Conservation (phyloP, 2,329 filamentous ascomycete genomes). For the Trichoderma sp. region DNA sequence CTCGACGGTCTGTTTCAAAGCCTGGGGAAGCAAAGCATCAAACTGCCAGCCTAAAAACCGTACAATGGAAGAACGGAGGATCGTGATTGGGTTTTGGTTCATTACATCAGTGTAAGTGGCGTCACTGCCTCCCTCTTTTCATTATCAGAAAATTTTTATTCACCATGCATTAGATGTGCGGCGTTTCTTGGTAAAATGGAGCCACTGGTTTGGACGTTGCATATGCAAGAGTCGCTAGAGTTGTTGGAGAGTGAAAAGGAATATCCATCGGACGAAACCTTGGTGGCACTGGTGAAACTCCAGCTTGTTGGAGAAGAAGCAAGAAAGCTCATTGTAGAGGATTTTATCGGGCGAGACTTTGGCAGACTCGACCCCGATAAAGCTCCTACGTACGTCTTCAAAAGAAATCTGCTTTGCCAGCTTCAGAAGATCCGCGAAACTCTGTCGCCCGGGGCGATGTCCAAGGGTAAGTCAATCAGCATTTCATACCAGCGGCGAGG, state of each 20-base stretch:
- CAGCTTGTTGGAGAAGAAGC: constrained; percentile 49
- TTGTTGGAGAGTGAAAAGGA: constrained; percentile 52
- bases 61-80: constrained; percentile 55
- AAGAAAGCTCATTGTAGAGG: constrained; percentile 39
- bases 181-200: constrained; percentile 53
- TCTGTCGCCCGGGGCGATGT: constrained; percentile 34
- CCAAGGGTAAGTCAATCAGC: constrained; percentile 36
- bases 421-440: constrained; percentile 37
- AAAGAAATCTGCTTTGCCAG: constrained; percentile 38
- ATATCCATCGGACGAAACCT: constrained; percentile 52
- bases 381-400: constrained; percentile 42
- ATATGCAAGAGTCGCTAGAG: constrained; percentile 61
- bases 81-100: constrained; percentile 53
- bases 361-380: constrained; percentile 35
- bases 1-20: constrained; percentile 44
- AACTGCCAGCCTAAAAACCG: constrained; percentile 40
- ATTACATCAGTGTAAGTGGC: constrained; percentile 42
- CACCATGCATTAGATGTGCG: constrained; percentile 37
- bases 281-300: constrained; percentile 45
- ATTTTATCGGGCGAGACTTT: constrained; percentile 40
- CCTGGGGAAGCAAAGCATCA: constrained; percentile 36
- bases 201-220: constrained; percentile 58
- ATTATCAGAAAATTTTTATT: not conserved
- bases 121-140: not conserved
- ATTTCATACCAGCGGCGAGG: not conserved